Evolutionary conservation across 768 basidiomycete genomes (phyloP), one percentile per base, ranked within the genome.

Genomic region (Kwoniella shandongensis): DNA sequence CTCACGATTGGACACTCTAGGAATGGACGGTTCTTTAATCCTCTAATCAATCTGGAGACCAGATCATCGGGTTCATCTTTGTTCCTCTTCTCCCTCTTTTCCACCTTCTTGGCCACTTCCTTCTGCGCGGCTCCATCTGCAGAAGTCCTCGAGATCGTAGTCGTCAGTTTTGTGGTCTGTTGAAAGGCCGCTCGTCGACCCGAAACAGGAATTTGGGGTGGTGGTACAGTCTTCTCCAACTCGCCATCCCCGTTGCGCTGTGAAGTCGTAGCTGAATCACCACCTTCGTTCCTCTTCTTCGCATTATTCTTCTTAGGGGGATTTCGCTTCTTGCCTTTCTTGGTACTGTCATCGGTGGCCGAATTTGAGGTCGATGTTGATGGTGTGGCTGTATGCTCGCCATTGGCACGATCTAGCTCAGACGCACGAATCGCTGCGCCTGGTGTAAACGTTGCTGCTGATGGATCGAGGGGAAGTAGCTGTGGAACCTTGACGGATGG

Each of bases 1-100:
- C 70, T 61, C 56, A 74, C 72, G 32, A 74, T 74, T 1, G 73
- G 73, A 49, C 73, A 74, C 58, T 74, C 73, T 13, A 72, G 36
- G 39, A 69, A 74, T 27, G 73, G 73, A 39, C 57, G 55, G 20
- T 44, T 57, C 22, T 49, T 59, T 32, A 74, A 42, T 1, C 73
- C 73, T 26, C 70, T 49, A 1, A 62, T 72, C 54, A 74, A 44
- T 18, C 62, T 55, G n/a, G 62, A 65, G 8, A 66, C 56, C 54
- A 70, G 27, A 62, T 74, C 73, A 54, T 74, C 73, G 45, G 70
- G 64, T 49, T 70, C 68, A 44, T 57, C 63, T 46, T 59, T 52
- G 51, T 55, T 64, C 65, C 54, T 63, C 46, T 44, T 39, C 15
- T 50, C 47, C 25, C 25, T 23, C 20, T 44, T 49, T 8, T 32